Evolutionary conservation across 306 rosid species (phyloP).

Genomic region (Glycine tomentella): DNA sequence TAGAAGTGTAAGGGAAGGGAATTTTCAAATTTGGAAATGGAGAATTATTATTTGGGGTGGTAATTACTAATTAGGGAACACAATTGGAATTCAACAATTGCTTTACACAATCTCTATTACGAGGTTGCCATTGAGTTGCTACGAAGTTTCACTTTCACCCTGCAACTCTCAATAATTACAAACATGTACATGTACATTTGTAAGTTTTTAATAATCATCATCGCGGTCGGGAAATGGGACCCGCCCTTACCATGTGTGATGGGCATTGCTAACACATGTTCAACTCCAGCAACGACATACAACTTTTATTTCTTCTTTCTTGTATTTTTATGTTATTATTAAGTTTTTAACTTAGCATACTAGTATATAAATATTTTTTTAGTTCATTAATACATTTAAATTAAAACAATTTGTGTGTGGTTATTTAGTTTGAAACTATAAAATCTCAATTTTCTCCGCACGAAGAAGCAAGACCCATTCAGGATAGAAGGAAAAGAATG

Average conservation of each 20-base stretch:
- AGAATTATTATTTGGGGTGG: constrained; percentile 8
- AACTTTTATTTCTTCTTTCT: background rate
- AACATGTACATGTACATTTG: constrained; percentile 22
- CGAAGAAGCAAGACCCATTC: background rate
- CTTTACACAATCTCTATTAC: constrained; percentile 44
- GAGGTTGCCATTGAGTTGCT: constrained; percentile 31
- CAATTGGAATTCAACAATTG: background rate
- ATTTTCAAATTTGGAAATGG: constrained; percentile 17
- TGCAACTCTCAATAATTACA: constrained; percentile 42
- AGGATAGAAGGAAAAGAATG: background rate
- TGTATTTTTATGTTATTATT: background rate
- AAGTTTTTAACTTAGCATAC: background rate
- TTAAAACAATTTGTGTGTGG: background rate
- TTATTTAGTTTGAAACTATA: background rate
- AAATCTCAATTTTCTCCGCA: background rate
- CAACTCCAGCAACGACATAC: constrained; percentile 7
- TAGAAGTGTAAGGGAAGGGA: constrained; percentile 8
- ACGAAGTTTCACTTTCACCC: constrained; percentile 47
- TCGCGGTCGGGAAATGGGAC: constrained; percentile 60
- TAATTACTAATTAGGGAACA: constrained; percentile 31
- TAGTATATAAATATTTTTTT: background rate
- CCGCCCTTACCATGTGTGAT: constrained; percentile 55
- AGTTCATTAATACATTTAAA: background rate
- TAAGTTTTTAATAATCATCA: constrained; percentile 49
- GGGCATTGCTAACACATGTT: constrained; percentile 62